Conservation (phyloP, 2,329 filamentous ascomycete species). For the Trichophyton simii region DNA sequence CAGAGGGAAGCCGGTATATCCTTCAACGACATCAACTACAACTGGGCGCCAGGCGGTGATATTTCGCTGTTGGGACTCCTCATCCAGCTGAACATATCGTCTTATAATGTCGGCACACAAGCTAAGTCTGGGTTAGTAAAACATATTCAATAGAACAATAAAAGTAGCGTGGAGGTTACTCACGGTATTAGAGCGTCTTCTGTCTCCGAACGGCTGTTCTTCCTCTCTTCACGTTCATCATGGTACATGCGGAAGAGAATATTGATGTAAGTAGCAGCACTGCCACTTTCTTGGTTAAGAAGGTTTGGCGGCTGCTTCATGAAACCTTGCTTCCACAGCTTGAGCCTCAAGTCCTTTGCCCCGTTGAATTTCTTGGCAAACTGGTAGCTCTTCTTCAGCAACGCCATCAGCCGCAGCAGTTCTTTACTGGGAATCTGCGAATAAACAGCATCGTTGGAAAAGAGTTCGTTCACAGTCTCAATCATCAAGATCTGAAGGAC, state of each 20-base stretch:
- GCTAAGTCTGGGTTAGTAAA: conserved; percentile 24
- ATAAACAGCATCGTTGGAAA: conserved; percentile 94
- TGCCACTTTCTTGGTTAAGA: conserved; percentile 89
- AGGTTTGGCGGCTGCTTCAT: conserved; percentile 99
- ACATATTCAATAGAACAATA: background rate
- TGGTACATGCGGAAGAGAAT: conserved; percentile 97
- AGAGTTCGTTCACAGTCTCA: conserved; percentile 96
- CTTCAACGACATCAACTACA: conserved; percentile 91
- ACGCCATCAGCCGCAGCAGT: conserved; percentile 78
- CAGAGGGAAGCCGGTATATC: conserved; percentile 71
- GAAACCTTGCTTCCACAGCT: conserved; percentile 92
- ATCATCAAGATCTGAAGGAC: conserved; percentile 98
- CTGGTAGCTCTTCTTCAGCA: conserved; percentile 90
- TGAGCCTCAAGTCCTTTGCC: conserved; percentile 88
- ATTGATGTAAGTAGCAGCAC: conserved; percentile 84
- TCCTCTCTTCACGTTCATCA: conserved; percentile 71
- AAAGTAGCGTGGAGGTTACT: conserved; percentile 19
- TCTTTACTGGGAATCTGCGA: conserved; percentile 80
- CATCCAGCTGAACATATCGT: conserved; percentile 73
- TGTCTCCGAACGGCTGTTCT: conserved; percentile 65
- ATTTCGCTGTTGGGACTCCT: conserved; percentile 93
- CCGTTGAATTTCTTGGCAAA: conserved; percentile 97
- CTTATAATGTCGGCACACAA: conserved; percentile 89
- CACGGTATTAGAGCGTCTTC: conserved; percentile 80
- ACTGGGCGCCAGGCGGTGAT: conserved; percentile 95